Conservation (phyloP, 2,329 filamentous ascomycete genomes). For the Fusarium circinatum region DNA sequence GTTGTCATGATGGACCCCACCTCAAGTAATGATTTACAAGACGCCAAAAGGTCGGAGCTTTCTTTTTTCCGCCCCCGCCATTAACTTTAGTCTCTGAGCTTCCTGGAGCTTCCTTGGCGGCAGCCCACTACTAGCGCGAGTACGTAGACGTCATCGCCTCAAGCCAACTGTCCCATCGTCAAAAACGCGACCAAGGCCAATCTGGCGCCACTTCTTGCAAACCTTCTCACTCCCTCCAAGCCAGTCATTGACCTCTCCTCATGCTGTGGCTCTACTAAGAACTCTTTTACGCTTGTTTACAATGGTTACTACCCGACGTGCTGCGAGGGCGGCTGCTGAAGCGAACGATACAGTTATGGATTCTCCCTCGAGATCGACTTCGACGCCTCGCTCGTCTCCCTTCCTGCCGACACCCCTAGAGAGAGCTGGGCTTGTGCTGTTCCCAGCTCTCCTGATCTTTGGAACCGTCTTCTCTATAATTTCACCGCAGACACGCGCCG, state of each 20-base stretch:
- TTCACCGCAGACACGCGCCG: conserved; percentile 74
- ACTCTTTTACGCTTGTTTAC: neutral
- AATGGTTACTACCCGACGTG: conserved; percentile 46
- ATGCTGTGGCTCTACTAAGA: neutral
- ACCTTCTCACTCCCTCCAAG: neutral
- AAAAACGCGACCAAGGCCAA: conserved; percentile 23
- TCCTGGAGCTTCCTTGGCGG: conserved; percentile 16
- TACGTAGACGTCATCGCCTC: conserved; percentile 43
- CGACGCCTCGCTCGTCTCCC: conserved; percentile 59
- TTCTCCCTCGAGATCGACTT: conserved; percentile 16
- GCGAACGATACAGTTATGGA: conserved; percentile 24
- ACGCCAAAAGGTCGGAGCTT: conserved; percentile 17
- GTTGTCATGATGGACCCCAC: conserved; percentile 13
- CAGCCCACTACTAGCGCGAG: conserved; percentile 23
- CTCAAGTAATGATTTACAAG: neutral
- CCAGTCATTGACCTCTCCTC: neutral
- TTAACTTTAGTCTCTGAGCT: neutral
- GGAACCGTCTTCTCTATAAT: conserved; percentile 84
- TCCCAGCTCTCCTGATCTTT: conserved; percentile 81
- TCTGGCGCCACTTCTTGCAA: conserved; percentile 8
- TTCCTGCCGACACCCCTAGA: conserved; percentile 78
- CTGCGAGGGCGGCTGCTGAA: conserved; percentile 33
- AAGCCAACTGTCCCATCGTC: conserved; percentile 19
- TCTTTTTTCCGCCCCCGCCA: conserved; percentile 28
- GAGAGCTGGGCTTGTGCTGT: conserved; percentile 71